A percentile compares a stretch with the other conserved stretches of the same genome.
Evolutionary conservation across 768 basidiomycete species (phyloP).

Genomic region (Gymnopilus dilepis): DNA sequence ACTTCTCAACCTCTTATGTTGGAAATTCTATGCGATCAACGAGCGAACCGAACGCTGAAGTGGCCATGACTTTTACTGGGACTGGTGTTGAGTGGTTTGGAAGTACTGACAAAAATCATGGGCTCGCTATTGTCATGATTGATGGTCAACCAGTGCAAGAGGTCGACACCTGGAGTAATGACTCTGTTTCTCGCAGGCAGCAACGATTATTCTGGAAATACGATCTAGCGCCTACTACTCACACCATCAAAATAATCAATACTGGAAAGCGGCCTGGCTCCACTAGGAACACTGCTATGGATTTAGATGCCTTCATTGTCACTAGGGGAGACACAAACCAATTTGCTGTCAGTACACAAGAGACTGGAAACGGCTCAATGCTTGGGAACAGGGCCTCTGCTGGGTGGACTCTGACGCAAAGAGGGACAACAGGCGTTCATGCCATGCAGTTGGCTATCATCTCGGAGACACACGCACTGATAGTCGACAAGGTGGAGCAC

Average conservation of each 20-base stretch:
- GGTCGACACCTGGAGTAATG: constrained; percentile 51
- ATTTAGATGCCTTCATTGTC: constrained; percentile 73
- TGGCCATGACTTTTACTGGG: constrained; percentile 68
- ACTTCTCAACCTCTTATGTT: constrained; percentile 56
- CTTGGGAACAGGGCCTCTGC: constrained; percentile 12
- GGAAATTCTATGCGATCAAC: constrained; percentile 58
- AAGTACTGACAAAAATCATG: constrained; percentile 55
- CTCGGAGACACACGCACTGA: constrained; percentile 70
- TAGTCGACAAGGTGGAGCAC: constrained; percentile 87
- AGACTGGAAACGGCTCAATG: neutral
- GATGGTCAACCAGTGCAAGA: constrained; percentile 53
- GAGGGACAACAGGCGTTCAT: constrained; percentile 74
- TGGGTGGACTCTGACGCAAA: constrained; percentile 64
- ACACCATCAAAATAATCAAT: constrained; percentile 70
- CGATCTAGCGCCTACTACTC: constrained; percentile 53
- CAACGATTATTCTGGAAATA: constrained; percentile 72
- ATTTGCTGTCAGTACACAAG: constrained; percentile 3
- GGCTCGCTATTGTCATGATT: constrained; percentile 59
- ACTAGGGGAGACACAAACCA: constrained; percentile 42
- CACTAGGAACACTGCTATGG: constrained; percentile 42
- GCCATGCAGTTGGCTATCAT: constrained; percentile 81
- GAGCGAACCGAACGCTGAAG: constrained; percentile 49
- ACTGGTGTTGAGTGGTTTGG: constrained; percentile 85
- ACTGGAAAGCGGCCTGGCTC: constrained; percentile 47
- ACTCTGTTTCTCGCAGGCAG: constrained; percentile 43